Conservation (phyloP, 768 basidiomycete genomes). For the Suillus cothurnatus region DNA sequence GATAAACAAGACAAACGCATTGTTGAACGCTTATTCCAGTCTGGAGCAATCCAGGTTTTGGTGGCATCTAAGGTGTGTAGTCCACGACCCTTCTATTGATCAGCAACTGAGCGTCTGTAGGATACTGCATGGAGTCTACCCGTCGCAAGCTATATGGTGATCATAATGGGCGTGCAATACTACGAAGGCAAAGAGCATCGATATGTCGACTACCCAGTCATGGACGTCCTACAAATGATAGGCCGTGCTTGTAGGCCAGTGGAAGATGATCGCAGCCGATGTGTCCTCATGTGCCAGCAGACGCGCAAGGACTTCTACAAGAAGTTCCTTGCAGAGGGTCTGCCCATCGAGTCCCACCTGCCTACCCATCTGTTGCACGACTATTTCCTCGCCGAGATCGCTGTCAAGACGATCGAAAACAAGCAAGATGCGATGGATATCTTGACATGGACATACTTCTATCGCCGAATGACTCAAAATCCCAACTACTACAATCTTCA, state of each 20-base stretch:
- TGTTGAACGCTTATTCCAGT: slow-evolving; percentile 88
- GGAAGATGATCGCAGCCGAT: slow-evolving; percentile 88
- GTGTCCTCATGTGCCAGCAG: slow-evolving; percentile 97
- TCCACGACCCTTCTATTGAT: background rate
- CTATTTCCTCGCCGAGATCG: slow-evolving; percentile 97
- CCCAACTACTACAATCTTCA: slow-evolving; percentile 94
- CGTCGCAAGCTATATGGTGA: slow-evolving; percentile 93
- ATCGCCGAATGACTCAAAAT: slow-evolving; percentile 96
- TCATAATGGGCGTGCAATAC: slow-evolving; percentile 98
- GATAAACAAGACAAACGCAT: slow-evolving; percentile 92
- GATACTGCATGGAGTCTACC: slow-evolving; percentile 97
- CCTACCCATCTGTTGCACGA: slow-evolving; percentile 91
- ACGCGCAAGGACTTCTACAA: slow-evolving; percentile 99
- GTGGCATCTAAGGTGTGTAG: slow-evolving; percentile 84
- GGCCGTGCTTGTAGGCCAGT: slow-evolving; percentile 92
- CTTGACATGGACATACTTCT: slow-evolving; percentile 98
- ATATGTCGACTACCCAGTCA: slow-evolving; percentile 97
- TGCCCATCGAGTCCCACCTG: slow-evolving; percentile 95
- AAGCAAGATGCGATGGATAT: slow-evolving; percentile 99
- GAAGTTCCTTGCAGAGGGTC: slow-evolving; percentile 95
- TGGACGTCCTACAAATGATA: slow-evolving; percentile 99
- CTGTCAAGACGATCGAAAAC: slow-evolving; percentile 98
- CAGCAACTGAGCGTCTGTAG: slow-evolving; percentile 37
- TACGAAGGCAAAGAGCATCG: slow-evolving; percentile 98
- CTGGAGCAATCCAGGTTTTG: slow-evolving; percentile 92